A percentile compares a stretch with the other conserved stretches of the same genome.
These are phyloP conservation scores for Pugionium dolabratum DNA, from an alignment of 345 rosid genomes.

Conservation along the genomic window DNA sequence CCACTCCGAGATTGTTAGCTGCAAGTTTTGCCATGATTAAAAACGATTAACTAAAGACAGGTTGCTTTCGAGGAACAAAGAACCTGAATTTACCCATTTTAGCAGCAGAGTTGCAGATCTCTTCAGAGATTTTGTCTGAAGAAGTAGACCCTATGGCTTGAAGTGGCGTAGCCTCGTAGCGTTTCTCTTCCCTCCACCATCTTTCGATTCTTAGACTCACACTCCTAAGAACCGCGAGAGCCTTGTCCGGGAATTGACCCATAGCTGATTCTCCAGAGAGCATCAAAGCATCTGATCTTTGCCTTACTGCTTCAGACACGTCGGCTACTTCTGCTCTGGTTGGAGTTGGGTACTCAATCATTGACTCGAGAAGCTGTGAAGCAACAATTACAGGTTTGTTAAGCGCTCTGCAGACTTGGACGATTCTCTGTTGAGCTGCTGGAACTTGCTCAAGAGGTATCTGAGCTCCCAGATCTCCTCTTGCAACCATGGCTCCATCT, in stretches of 20 bases:
- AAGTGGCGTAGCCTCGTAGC: constrained; percentile 75
- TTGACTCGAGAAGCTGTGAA: constrained; percentile 94
- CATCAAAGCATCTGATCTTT: constrained; percentile 95
- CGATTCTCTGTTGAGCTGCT: constrained; percentile 84
- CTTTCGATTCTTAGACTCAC: constrained; percentile 93
- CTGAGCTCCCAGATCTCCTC: constrained; percentile 99
- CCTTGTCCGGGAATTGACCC: constrained; percentile 99
- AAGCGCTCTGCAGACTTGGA: constrained; percentile 82
- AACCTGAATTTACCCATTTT: constrained; percentile 74
- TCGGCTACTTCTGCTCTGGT: constrained; percentile 99
- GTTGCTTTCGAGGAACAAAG: constrained; percentile 4
- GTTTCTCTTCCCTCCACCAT: constrained; percentile 99
- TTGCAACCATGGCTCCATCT: constrained; percentile 99
- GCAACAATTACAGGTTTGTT: constrained; percentile 97
- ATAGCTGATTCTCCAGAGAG: constrained; percentile 99
- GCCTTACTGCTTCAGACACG: constrained; percentile 98
- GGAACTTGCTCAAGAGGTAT: constrained; percentile 97
- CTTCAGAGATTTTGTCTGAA: constrained; percentile 86
- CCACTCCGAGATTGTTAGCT: constrained; percentile 95
- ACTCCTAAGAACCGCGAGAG: constrained; percentile 84
- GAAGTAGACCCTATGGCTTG: constrained; percentile 66
- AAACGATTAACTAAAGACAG: not conserved
- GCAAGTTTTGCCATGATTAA: constrained; percentile 32
- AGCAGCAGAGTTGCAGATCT: constrained; percentile 95
- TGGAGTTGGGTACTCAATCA: constrained; percentile 99